These are phyloP conservation scores for Plantago major DNA, from an alignment of 257 asterid species.

Conservation along the genomic window DNA sequence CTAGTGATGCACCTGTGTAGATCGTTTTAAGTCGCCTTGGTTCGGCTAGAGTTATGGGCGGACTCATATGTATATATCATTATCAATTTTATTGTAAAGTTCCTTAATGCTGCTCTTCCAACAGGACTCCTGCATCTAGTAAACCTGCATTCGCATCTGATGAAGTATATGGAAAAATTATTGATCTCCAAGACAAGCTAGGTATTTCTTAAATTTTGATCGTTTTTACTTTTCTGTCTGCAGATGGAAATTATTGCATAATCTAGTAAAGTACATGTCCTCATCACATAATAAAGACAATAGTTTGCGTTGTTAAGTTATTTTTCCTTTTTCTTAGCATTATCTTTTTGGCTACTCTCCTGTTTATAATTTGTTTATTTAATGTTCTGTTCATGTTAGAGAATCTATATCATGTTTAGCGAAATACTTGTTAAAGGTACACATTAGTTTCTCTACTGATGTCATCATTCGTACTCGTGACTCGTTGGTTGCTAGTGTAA, in stretches of 20 bases:
- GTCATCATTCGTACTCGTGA: not conserved
- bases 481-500: constrained; percentile 60
- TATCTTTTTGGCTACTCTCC: not conserved
- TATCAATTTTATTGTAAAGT: constrained; percentile 4
- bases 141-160: constrained; percentile 84
- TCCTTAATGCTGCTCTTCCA: constrained; percentile 18
- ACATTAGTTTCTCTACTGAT: not conserved
- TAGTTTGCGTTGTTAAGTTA: not conserved
- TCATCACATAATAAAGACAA: too few relatives aligned
- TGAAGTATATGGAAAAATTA: constrained; percentile 64
- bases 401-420: not conserved
- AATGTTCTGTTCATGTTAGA: too few relatives aligned
- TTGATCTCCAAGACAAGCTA: constrained; percentile 81
- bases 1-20: too few relatives aligned
- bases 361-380: not conserved
- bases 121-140: constrained; percentile 64
- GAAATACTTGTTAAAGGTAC: not conserved
- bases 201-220: constrained; percentile 35
- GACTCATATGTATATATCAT: too few relatives aligned
- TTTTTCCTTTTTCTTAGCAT: not conserved
- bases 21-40: too few relatives aligned
- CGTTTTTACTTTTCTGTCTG: not conserved
- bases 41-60: too few relatives aligned
- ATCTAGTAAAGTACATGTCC: not conserved
- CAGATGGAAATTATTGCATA: not conserved